Conservation (phyloP, 2,329 filamentous ascomycete species). For the Botryosphaeria agaves region DNA sequence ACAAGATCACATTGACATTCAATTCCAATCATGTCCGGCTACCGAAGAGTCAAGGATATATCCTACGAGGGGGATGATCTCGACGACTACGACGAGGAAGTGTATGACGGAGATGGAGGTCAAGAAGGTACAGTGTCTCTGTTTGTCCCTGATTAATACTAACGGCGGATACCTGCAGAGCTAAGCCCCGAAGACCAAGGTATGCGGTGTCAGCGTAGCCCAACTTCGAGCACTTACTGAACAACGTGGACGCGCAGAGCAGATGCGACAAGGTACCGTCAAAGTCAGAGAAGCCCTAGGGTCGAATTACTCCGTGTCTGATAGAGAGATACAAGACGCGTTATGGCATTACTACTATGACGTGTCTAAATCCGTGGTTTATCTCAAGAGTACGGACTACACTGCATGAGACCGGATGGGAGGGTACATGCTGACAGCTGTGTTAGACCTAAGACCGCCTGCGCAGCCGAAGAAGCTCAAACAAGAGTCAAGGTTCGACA, state of each 20-base stretch:
- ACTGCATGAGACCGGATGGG: background rate
- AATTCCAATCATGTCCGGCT: slow-evolving; percentile 17
- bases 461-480: slow-evolving; percentile 21
- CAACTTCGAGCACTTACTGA: slow-evolving; percentile 2
- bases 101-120: slow-evolving; percentile 21
- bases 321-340: slow-evolving; percentile 68
- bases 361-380: slow-evolving; percentile 66
- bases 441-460: slow-evolving; percentile 3
- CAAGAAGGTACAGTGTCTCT: slow-evolving; percentile 11
- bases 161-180: slow-evolving; percentile 5
- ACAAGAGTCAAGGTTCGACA: slow-evolving; percentile 25
- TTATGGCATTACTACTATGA: slow-evolving; percentile 97
- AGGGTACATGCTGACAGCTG: background rate
- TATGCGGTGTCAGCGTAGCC: slow-evolving; percentile 3
- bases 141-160: slow-evolving; percentile 2
- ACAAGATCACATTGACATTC: too few relatives aligned
- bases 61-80: slow-evolving; percentile 33
- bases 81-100: slow-evolving; percentile 34
- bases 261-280: slow-evolving; percentile 47
- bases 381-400: slow-evolving; percentile 45
- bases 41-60: slow-evolving; percentile 27
- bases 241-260: slow-evolving; percentile 23
- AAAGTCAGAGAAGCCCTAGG: slow-evolving; percentile 52
- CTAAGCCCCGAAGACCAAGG: slow-evolving; percentile 21
- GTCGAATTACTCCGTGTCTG: slow-evolving; percentile 40